Conservation (phyloP, 306 rosid species). For the Arachis stenosperma region DNA sequence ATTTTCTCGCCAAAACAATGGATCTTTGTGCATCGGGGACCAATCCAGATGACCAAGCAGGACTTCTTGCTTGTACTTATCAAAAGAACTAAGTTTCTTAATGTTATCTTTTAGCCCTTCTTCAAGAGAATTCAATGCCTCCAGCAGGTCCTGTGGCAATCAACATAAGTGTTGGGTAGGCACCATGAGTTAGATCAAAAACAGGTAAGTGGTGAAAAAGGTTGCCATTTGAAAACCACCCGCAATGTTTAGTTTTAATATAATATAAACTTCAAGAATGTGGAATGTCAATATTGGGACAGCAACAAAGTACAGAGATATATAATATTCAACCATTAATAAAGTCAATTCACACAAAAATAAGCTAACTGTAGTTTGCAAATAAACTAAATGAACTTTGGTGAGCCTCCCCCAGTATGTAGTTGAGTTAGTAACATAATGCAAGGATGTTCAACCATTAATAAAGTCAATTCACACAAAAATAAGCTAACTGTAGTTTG, state of each 20-base stretch:
- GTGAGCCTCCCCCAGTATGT: neutral
- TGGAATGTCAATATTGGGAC: conserved; percentile 17
- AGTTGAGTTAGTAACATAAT: neutral
- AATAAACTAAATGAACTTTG: conserved; percentile 3
- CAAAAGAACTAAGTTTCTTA: conserved; percentile 87
- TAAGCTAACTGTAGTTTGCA: neutral
- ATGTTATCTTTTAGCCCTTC: conserved; percentile 87
- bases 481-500: neutral
- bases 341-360: conserved; percentile 14
- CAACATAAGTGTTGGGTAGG: conserved; percentile 13
- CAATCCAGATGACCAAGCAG: conserved; percentile 95
- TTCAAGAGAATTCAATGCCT: conserved; percentile 82
- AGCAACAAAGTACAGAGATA: neutral
- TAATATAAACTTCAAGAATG: conserved; percentile 14
- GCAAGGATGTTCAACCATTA: neutral
- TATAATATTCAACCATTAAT: neutral
- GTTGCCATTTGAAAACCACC: neutral
- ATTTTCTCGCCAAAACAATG: conserved; percentile 91
- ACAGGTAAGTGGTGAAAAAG: neutral
- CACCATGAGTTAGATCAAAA: conserved; percentile 16
- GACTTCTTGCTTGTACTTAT: conserved; percentile 93
- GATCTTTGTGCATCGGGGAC: conserved; percentile 98
- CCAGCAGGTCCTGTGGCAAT: conserved; percentile 80
- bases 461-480: conserved; percentile 18
- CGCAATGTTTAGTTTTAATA: neutral